A percentile compares a stretch with the other conserved stretches of the same genome.
Conservation (phyloP, 306 rosid species). For the Myrica gale region DNA sequence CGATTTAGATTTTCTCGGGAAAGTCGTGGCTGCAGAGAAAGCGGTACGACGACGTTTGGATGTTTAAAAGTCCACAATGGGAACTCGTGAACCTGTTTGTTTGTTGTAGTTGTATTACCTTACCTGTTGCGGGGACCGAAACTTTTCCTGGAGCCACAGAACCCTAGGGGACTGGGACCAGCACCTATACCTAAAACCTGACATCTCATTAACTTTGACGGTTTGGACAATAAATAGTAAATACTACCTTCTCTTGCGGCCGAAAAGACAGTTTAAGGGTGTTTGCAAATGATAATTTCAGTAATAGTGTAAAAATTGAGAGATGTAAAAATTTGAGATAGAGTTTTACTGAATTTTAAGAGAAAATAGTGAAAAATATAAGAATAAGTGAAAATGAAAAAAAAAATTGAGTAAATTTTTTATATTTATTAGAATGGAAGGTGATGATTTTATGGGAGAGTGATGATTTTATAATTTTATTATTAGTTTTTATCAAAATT, state of each 20-base stretch:
- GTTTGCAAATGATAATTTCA: neutral
- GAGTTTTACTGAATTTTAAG: too few relatives aligned
- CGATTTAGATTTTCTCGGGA: constrained; percentile 32
- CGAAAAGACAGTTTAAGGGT: neutral
- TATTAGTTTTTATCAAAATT: too few relatives aligned
- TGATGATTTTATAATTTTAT: too few relatives aligned
- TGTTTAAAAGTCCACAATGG: neutral
- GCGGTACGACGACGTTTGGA: constrained; percentile 1
- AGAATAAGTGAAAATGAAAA: too few relatives aligned
- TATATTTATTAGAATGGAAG: too few relatives aligned
- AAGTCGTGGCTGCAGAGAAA: constrained; percentile 24
- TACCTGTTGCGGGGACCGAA: constrained; percentile 20
- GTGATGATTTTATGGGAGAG: too few relatives aligned
- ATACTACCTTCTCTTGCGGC: neutral
- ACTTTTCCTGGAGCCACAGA: constrained; percentile 20
- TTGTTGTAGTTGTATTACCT: too few relatives aligned
- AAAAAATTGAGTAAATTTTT: too few relatives aligned
- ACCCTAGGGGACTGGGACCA: constrained; percentile 26
- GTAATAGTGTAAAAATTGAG: too few relatives aligned
- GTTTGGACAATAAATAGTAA: neutral
- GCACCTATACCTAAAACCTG: constrained; percentile 14
- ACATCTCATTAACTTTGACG: constrained; percentile 19
- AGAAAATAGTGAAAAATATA: too few relatives aligned
- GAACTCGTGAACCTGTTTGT: neutral
- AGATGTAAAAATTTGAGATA: too few relatives aligned